phyloP scores from a whole-genome alignment of 352 stramenopile species.

The Phytophthora europaea region DNA sequence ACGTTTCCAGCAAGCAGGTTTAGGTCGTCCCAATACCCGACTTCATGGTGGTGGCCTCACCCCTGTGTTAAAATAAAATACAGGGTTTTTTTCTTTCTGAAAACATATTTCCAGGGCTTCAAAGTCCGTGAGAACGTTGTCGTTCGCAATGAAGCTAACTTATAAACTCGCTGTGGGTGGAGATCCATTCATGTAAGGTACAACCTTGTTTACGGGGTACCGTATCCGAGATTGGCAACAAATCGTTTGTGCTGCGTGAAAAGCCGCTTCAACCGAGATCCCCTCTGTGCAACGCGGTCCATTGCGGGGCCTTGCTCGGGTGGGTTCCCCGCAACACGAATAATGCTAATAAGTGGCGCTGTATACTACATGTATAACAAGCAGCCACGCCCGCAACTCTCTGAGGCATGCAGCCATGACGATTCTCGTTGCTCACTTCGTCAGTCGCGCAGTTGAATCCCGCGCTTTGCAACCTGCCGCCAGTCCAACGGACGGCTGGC shows the following conservation, averaged over 20 bases:
- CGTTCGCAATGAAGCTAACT: neutral
- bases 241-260: neutral
- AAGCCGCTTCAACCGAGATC: neutral
- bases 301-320: neutral
- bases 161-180: neutral
- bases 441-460: neutral
- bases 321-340: neutral
- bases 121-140: no score
- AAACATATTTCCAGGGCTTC: no score
- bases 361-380: neutral
- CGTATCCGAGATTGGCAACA: neutral
- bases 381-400: neutral
- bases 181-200: neutral
- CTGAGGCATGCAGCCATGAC: neutral
- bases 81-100: no score
- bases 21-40: neutral
- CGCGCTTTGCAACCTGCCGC: conserved; percentile 2
- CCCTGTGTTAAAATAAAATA: no score
- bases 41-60: no score
- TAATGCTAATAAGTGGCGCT: neutral
- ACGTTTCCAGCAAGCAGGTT: neutral
- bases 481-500: conserved; percentile 20
- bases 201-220: neutral
- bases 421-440: neutral
- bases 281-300: neutral